Percentiles rank a stretch among this genome's conserved stretches.
phyloP scores from a whole-genome alignment of 2,329 filamentous ascomycete genomes.

The Colletotrichum sp. region DNA sequence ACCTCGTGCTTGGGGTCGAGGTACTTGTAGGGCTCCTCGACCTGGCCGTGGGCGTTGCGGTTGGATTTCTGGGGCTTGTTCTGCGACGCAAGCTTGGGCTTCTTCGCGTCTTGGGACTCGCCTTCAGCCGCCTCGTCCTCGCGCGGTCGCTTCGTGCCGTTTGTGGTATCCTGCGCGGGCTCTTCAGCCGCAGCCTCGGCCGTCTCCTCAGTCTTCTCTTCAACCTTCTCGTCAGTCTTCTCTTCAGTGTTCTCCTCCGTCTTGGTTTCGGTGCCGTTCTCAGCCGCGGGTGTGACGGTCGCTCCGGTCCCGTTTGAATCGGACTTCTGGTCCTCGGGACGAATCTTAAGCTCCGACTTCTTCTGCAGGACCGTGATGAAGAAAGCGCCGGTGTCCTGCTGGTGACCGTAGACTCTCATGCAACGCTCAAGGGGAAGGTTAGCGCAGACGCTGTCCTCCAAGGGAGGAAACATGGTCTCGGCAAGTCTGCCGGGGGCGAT shows the following conservation, averaged over 20 bases:
- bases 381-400: slow-evolving; percentile 96
- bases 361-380: slow-evolving; percentile 97
- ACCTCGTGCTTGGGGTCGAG: slow-evolving; percentile 76
- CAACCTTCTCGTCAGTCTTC: not conserved
- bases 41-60: slow-evolving; percentile 55
- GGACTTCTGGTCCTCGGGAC: slow-evolving; percentile 66
- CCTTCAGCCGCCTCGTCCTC: slow-evolving; percentile 35
- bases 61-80: slow-evolving; percentile 35
- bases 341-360: slow-evolving; percentile 77
- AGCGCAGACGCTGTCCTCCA: slow-evolving; percentile 57
- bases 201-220: not conserved
- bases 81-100: slow-evolving; percentile 43
- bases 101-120: slow-evolving; percentile 40
- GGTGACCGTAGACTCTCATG: slow-evolving; percentile 92
- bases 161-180: slow-evolving; percentile 16
- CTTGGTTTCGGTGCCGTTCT: slow-evolving; percentile 13
- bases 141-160: slow-evolving; percentile 37
- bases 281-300: slow-evolving; percentile 14
- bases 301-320: slow-evolving; percentile 32
- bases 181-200: slow-evolving; percentile 10
- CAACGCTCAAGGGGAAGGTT: slow-evolving; percentile 84
- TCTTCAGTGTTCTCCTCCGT: slow-evolving; percentile 20
- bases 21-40: slow-evolving; percentile 96
- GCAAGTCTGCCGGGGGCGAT: slow-evolving; percentile 70
- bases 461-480: slow-evolving; percentile 82